Evolutionary conservation across 1,284 basidiomycete genomes (phyloP).

Genomic region (Ustilago shanxiensis): DNA sequence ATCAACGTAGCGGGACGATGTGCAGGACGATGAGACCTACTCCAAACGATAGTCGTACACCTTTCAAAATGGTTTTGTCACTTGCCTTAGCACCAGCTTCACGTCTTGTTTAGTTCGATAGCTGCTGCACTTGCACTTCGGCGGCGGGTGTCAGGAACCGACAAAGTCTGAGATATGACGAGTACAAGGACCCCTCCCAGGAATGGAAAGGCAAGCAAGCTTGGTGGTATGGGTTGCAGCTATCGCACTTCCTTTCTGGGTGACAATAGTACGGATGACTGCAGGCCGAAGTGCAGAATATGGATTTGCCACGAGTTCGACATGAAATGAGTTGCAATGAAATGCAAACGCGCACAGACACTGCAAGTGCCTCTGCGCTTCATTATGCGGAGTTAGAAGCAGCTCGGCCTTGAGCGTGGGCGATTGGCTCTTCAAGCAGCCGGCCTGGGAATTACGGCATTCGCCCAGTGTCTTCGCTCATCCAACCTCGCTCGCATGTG

Average conservation of each 20-base stretch:
- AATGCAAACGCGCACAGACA: constrained; percentile 13
- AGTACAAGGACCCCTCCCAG: too few relatives aligned
- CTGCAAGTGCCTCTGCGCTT: background rate
- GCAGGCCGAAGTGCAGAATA: constrained; percentile 23
- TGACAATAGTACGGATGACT: constrained; percentile 17
- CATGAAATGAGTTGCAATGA: background rate
- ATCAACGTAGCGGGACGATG: too few relatives aligned
- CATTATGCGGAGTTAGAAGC: constrained; percentile 35
- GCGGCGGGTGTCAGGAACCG: too few relatives aligned
- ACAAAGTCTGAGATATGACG: too few relatives aligned
- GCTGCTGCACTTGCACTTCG: too few relatives aligned
- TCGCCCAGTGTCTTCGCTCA: constrained; percentile 4
- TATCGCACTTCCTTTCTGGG: background rate
- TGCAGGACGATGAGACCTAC: too few relatives aligned
- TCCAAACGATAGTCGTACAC: too few relatives aligned
- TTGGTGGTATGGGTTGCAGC: background rate
- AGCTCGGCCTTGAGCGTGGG: constrained; percentile 27
- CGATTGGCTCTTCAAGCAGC: constrained; percentile 7
- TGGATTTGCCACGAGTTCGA: constrained; percentile 27
- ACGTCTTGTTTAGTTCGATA: too few relatives aligned
- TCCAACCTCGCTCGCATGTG: constrained; percentile 5
- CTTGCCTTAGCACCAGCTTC: too few relatives aligned
- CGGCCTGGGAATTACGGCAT: constrained; percentile 22
- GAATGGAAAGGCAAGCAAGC: background rate
- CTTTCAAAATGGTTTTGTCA: too few relatives aligned